Base-by-base conservation (phyloP, 2,329 filamentous ascomycete species). In the Pyricularia sp. region DNA sequence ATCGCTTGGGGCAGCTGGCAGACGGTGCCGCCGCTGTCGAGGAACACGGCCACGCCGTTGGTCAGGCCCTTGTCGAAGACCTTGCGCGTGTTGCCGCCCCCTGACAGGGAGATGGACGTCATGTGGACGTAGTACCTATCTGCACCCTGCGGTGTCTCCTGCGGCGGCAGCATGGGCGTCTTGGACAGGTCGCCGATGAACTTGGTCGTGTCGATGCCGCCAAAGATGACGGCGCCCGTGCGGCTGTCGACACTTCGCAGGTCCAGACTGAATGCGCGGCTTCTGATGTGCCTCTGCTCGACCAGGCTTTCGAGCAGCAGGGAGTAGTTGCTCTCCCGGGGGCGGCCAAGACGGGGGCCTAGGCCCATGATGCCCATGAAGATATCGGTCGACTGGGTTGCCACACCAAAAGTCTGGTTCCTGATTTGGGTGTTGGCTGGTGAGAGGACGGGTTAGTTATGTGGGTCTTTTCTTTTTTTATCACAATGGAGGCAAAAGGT, bases 21-120 rank as follows among this genome's bases (percentile, higher is more conserved):
- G 69, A 91, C 79, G 61, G 87, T 90, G 71, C 86, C 89, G 69
- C 90, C 90, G 17, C 86, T 89, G 77, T 91, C 89, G 30, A 91
- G 82, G 66, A 88, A 82, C 33, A 86, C 82, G 31, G 81, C 77
- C 10, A 81, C 72, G 20, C 81, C 77, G 58, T 78, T 79, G 9
- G 70, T 73, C 30, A 69, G 70, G 10, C 66, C 63, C 12, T 68
- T 70, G 58, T 75, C 76, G 58, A 78, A 76, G 30, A 73, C 72
- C 55, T 74, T 76, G 68, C 73, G 78, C 66, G 66, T 64, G 69
- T 79, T 69, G 69, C 80, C 76, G 59, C 14, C 25, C 25, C 26
- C 30, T 20, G 77, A 76, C n/a, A 11, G 20, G 10, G 17, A 7
- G 65, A 65, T 50, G 33, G 36, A 26, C n/a, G 66, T 66, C 68